Conservation (phyloP, 805 yeast genomes). For the Suhomyces emberorum region DNA sequence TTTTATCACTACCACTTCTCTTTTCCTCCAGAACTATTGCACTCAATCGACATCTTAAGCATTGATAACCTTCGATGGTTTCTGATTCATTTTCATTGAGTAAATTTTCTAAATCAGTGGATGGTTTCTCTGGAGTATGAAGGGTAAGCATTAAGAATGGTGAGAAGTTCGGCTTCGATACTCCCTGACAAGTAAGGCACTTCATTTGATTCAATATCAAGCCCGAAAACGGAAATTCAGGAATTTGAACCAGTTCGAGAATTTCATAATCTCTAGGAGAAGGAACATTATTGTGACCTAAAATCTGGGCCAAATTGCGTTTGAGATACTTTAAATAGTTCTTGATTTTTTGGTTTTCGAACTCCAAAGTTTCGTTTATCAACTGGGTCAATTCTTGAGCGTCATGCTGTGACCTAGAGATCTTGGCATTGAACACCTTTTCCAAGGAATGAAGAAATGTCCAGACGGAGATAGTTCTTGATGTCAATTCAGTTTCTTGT, state of each 20-base stretch:
- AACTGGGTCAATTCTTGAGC: conserved; percentile 90
- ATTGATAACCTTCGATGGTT: conserved; percentile 75
- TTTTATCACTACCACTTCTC: conserved; percentile 9
- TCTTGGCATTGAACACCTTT: conserved; percentile 62
- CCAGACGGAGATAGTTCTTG: conserved; percentile 70
- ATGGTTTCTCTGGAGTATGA: conserved; percentile 59
- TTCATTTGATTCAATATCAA: conserved; percentile 60
- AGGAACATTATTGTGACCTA: conserved; percentile 4
- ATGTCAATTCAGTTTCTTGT: conserved; percentile 56
- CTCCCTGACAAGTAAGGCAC: conserved; percentile 64
- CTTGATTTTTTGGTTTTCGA: conserved; percentile 51
- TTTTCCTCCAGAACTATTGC: conserved; percentile 31
- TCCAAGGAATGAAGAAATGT: conserved; percentile 74
- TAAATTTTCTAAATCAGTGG: conserved; percentile 50
- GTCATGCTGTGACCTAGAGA: conserved; percentile 85
- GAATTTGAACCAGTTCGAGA: conserved; percentile 31
- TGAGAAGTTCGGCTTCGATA: conserved; percentile 55
- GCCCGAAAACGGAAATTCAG: conserved; percentile 75
- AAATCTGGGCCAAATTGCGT: conserved; percentile 7
- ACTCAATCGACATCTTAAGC: conserved; percentile 62
- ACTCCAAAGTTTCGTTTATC: conserved; percentile 71
- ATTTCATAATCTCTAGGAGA: conserved; percentile 8
- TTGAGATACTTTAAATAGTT: conserved; percentile 23
- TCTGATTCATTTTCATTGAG: conserved; percentile 59
- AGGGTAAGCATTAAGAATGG: conserved; percentile 72